Base-by-base conservation (phyloP, 306 rosid genomes). In the Luffa acutangula region DNA sequence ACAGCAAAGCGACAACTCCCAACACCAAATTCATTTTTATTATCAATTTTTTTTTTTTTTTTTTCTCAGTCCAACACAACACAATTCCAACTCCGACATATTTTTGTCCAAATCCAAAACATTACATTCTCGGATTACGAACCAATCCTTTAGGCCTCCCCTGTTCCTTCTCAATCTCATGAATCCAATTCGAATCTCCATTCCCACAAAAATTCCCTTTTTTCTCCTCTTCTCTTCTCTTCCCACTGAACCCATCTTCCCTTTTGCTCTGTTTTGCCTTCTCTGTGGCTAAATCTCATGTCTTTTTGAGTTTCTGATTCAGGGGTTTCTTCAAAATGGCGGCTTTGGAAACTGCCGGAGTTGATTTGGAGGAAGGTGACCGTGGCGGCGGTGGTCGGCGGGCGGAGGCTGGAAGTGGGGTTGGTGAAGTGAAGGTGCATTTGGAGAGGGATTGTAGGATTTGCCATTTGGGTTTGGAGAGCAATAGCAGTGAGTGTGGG, bases 401-500 rank as follows among this genome's bases (percentile, higher is more conserved):
- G 34, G 7, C 41, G 45, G 20, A 18, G 71, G 67, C 6, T 6
- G 37, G 66, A 33, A 10, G 36, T 48, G 76, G 31, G 51, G 33
- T 13, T 8, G 53, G 53, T 69, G 77, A 43, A 72, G 51, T 46
- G 18, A 46, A 72, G 36, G 76, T 71, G 53, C 12, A 71, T 21
- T 71, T 46, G 56, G 78, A 46, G 62, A 74, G 62, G 18, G 78
- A 74, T 11, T 74, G 78, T 25, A 74, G 78, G 62, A 51, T 74
- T 46, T 73, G 78, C 48, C 78, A 73, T 43, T 15, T 73, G 78
- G 78, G 78, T 10, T 73, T 73, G 10, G 78, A 25, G 20, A 25
- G 78, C 25, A 48, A 10, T 15, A 73, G 78, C n/a, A 11, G 0
- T 73, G 78, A 73, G 33, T 73, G 13, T 39, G 76, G 76, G 10